A percentile compares a stretch with the other conserved stretches of the same genome.
Evolutionary conservation across 73 alveolate genomes (phyloP).

Genomic region (Symbiodinium pilosum): DNA sequence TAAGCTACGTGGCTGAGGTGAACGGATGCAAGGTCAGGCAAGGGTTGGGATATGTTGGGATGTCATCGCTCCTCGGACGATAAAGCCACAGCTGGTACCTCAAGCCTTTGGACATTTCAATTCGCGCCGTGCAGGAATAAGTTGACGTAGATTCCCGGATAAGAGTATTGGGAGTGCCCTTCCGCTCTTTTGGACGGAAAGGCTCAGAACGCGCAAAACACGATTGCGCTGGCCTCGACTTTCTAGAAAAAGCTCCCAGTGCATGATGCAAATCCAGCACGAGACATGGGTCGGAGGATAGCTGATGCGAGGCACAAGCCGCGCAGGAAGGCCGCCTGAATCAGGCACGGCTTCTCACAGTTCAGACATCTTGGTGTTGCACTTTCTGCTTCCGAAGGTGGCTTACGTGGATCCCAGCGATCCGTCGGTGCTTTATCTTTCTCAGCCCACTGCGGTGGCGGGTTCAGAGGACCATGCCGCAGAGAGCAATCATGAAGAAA

Average conservation of each 20-base stretch:
- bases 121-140: no score
- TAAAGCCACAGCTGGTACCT: background rate
- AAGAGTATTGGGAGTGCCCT: no score
- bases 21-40: no score
- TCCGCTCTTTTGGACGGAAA: background rate
- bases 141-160: no score
- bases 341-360: conserved; percentile 14
- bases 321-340: conserved; percentile 87
- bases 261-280: no score
- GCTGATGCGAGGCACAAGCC: conserved; percentile 32
- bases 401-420: conserved; percentile 89
- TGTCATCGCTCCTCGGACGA: no score
- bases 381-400: background rate
- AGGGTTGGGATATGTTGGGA: no score
- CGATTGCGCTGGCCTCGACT: conserved; percentile 21
- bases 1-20: no score
- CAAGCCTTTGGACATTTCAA: background rate
- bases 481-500: no score
- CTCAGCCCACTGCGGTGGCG: conserved; percentile 80
- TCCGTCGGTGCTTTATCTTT: conserved; percentile 65
- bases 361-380: background rate
- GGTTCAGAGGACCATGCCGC: conserved; percentile 62
- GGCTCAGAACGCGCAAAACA: conserved; percentile 57
- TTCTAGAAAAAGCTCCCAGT: no score
- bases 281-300: background rate